Conservation (phyloP, 2,329 filamentous ascomycete species). For the Arachnomyces sp. region DNA sequence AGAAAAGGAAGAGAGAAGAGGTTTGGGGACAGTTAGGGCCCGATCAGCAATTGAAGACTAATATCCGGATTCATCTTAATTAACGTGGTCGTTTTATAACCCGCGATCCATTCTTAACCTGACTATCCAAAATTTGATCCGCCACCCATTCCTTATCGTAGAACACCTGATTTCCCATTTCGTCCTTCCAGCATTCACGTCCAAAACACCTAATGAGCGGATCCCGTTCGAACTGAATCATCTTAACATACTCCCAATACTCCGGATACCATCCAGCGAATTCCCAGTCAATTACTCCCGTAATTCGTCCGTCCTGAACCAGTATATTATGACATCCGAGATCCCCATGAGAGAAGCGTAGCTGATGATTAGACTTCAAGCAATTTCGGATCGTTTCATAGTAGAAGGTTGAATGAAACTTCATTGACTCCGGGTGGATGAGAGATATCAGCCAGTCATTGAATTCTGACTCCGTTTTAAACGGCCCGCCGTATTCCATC, state of each 20-base stretch:
- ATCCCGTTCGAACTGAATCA: slow-evolving; percentile 11
- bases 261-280: slow-evolving; percentile 30
- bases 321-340: slow-evolving; percentile 23
- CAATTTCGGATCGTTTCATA: slow-evolving; percentile 7
- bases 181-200: slow-evolving; percentile 7
- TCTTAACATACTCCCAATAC: slow-evolving; percentile 30
- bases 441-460: slow-evolving; percentile 16
- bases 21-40: too few relatives aligned
- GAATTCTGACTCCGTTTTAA: slow-evolving; percentile 18
- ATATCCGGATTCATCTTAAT: too few relatives aligned
- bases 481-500: slow-evolving; percentile 17
- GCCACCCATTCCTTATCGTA: slow-evolving; percentile 8
- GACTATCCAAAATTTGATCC: slow-evolving; percentile 11
- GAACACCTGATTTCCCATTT: slow-evolving; percentile 6
- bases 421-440: slow-evolving; percentile 11
- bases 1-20: slow-evolving; percentile 1
- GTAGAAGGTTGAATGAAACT: slow-evolving; percentile 11
- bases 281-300: slow-evolving; percentile 30
- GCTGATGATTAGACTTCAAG: slow-evolving; percentile 12
- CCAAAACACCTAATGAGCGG: slow-evolving; percentile 10
- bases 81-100: slow-evolving; percentile 12
- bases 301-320: slow-evolving; percentile 9
- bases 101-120: slow-evolving; percentile 8
- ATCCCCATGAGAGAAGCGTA: slow-evolving; percentile 22
- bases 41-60: too few relatives aligned